Evolutionary conservation across 2,329 filamentous ascomycete genomes (phyloP).

Genomic region (Nigrospora oryzae): DNA sequence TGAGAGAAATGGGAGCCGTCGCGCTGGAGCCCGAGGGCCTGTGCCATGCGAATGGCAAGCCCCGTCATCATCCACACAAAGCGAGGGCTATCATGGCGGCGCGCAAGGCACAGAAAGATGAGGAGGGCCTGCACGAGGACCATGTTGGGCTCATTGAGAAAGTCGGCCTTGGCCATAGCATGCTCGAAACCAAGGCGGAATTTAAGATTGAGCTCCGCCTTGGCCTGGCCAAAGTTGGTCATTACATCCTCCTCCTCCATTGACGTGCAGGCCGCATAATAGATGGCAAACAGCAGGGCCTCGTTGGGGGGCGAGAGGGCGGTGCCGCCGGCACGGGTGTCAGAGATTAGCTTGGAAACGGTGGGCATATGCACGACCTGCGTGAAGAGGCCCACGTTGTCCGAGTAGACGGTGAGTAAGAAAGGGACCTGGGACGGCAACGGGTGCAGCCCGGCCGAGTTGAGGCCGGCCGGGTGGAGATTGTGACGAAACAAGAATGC

Average conservation of each 20-base stretch:
- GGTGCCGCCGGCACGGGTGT: slow-evolving; percentile 21
- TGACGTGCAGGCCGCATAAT: slow-evolving; percentile 45
- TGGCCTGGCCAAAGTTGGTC: slow-evolving; percentile 28
- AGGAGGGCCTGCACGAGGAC: slow-evolving; percentile 42
- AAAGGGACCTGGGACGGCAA: slow-evolving; percentile 47
- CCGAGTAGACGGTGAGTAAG: slow-evolving; percentile 38
- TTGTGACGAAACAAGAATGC: slow-evolving; percentile 44
- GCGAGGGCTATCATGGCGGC: slow-evolving; percentile 32
- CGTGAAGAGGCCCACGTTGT: slow-evolving; percentile 39
- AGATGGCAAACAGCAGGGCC: slow-evolving; percentile 47
- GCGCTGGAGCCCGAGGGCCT: slow-evolving; percentile 51
- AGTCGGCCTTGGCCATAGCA: slow-evolving; percentile 37
- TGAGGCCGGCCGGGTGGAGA: slow-evolving; percentile 16
- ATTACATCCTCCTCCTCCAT: slow-evolving; percentile 49
- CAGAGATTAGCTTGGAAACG: slow-evolving; percentile 26
- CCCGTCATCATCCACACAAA: slow-evolving; percentile 50
- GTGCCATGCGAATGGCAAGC: slow-evolving; percentile 47
- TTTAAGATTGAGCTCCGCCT: slow-evolving; percentile 25
- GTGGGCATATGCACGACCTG: slow-evolving; percentile 38
- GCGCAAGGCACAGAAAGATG: slow-evolving; percentile 40
- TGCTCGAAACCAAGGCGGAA: slow-evolving; percentile 35
- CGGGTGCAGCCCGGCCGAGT: slow-evolving; percentile 35
- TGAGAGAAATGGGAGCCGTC: slow-evolving; percentile 44
- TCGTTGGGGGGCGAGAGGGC: slow-evolving; percentile 33
- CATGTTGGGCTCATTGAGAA: slow-evolving; percentile 40